Base-by-base conservation (phyloP, 805 yeast genomes). In the Ogataea degrootiae region DNA sequence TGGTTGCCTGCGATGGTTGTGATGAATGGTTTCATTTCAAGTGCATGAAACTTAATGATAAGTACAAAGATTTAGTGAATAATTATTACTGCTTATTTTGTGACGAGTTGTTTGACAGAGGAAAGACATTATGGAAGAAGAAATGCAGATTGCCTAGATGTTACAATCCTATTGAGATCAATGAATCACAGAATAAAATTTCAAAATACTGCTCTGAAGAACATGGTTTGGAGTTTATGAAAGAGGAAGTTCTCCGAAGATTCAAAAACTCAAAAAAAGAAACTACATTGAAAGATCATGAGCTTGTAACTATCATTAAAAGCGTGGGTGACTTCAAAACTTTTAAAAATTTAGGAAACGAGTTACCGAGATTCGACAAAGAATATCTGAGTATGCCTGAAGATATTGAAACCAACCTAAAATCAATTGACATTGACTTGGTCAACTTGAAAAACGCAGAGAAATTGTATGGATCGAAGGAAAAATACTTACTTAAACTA, bases 1-100 rank as follows among this genome's bases (percentile, higher is more conserved):
- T 91, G 97, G 85, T 91, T n/a, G 88, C 86, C 0, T 90, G 97
- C 62, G 97, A 90, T 62, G 91, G 88, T 6, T 91, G 97, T 66
- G 96, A 89, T 59, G 96, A 88, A 49, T 91, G 97, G 97, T 91
- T 76, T 61, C 97, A 91, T 66, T 87, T 90, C 65, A 70, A 68
- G 41, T 91, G 97, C 62, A 78, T 90, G 75, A 74, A 74, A 44
- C 61, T 89, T 35, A 73, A 81, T 44, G 62, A 61, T 8, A 66
- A 70, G 45, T 76, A 75, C 57, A 73, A 77, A 48, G 71, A 74
- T 37, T 68, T 89, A 43, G 82, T 89, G 11, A 72, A 77, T 41
- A 75, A 76, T 46, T 90, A 76, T 59, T 85, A 71, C 60, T 90
- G 97, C 60, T 84, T 85, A 9, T 79, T 81, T 48, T 90, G 97